phyloP scores from a whole-genome alignment of 345 rosid species.

The Limnanthes douglasii region DNA sequence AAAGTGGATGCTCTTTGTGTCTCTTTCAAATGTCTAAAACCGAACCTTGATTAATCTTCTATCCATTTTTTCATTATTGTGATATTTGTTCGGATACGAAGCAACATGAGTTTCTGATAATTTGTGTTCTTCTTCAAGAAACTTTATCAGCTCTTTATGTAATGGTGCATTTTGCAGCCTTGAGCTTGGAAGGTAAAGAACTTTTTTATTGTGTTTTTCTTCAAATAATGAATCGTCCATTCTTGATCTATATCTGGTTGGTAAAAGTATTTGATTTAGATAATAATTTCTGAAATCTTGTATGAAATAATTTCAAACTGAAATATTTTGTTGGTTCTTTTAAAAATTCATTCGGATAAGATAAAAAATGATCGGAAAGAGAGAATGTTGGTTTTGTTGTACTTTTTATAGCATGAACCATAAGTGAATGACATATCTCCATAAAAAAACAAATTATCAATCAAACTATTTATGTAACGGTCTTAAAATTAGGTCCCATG shows the following conservation, averaged over 20 bases:
- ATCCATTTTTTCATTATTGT: too few relatives aligned
- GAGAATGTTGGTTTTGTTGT: too few relatives aligned
- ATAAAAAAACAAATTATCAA: too few relatives aligned
- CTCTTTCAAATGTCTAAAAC: constrained; percentile 26
- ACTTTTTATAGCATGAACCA: too few relatives aligned
- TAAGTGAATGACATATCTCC: too few relatives aligned
- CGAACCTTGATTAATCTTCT: constrained; percentile 17
- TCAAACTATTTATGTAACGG: too few relatives aligned
- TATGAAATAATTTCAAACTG: constrained; percentile 80
- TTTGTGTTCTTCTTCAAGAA: constrained; percentile 63
- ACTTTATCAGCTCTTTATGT: constrained; percentile 55
- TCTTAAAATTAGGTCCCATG: too few relatives aligned
- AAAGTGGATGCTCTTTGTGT: constrained; percentile 17
- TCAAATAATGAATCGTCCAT: constrained; percentile 34
- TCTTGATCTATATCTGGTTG: constrained; percentile 75
- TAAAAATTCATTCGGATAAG: too few relatives aligned
- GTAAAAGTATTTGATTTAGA: constrained; percentile 63
- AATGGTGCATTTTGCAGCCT: constrained; percentile 25
- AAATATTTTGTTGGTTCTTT: too few relatives aligned
- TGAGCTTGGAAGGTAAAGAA: constrained; percentile 53
- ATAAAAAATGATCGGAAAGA: too few relatives aligned
- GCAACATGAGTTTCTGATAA: constrained; percentile 27
- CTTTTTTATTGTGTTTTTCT: constrained; percentile 26
- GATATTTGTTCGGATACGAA: constrained; percentile 15
- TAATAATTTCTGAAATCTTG: constrained; percentile 58